Conservation (phyloP, 805 yeast species). For the Saccharomycopsis fibuligera region DNA sequence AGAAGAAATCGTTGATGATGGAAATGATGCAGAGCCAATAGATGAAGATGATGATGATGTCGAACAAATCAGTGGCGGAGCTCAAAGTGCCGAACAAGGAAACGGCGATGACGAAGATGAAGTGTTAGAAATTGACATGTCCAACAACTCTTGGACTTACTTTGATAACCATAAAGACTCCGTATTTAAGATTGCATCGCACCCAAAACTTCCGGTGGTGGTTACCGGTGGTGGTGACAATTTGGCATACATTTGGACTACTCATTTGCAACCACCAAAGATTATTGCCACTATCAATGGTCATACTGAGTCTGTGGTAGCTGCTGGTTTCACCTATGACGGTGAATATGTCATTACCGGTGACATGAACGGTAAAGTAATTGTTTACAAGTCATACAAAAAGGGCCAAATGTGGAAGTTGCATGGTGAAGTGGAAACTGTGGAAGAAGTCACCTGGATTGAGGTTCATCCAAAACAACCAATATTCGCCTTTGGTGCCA, state of each 20-base stretch:
- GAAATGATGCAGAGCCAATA: constrained; percentile 20
- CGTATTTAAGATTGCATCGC: constrained; percentile 45
- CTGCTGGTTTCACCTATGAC: constrained; percentile 76
- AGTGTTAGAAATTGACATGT: constrained; percentile 36
- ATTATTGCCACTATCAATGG: constrained; percentile 71
- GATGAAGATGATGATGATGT: constrained; percentile 23
- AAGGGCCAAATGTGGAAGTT: constrained; percentile 77
- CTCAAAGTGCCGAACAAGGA: constrained; percentile 28
- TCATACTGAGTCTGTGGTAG: constrained; percentile 81
- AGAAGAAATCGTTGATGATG: constrained; percentile 24
- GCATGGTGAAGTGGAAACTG: constrained; percentile 70
- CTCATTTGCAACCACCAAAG: constrained; percentile 79
- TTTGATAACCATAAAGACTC: constrained; percentile 90
- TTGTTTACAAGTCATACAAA: constrained; percentile 63
- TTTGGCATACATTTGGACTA: constrained; percentile 85
- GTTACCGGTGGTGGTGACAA: constrained; percentile 97
- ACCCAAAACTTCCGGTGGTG: constrained; percentile 77
- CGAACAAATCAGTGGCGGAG: constrained; percentile 28
- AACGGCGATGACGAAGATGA: constrained; percentile 26
- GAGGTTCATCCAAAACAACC: constrained; percentile 70
- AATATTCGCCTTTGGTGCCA: constrained; percentile 86
- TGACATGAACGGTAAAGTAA: constrained; percentile 88
- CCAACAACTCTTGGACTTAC: constrained; percentile 52
- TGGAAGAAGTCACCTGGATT: constrained; percentile 86
- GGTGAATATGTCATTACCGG: constrained; percentile 82